A percentile compares a stretch with the other conserved stretches of the same genome.
These are phyloP conservation scores for Trichoderma pleuroti DNA, from an alignment of 2,329 filamentous ascomycete genomes.

Conservation along the genomic window DNA sequence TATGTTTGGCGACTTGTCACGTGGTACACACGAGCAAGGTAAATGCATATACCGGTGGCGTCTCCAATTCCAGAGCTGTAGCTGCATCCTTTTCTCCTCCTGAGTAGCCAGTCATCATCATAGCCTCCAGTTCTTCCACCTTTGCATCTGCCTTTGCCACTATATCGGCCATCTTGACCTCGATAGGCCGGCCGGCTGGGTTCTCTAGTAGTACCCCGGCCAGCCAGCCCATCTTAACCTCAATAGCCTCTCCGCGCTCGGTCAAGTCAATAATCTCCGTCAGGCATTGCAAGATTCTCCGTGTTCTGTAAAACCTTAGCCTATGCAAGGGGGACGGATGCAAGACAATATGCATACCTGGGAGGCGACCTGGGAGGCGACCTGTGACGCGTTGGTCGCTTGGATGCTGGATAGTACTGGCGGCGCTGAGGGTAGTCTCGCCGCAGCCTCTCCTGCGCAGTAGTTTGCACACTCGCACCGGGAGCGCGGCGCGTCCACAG, in stretches of 20 bases:
- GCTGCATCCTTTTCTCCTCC: conserved; percentile 28
- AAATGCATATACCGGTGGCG: no score
- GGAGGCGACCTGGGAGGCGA: no score
- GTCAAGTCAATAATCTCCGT: conserved; percentile 23
- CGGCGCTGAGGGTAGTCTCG: no score
- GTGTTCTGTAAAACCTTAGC: conserved; percentile 21
- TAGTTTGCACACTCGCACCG: no score
- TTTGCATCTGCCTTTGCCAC: conserved; percentile 22
- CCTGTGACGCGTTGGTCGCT: conserved; percentile 55
- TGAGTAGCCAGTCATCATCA: conserved; percentile 30
- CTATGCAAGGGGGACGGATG: background rate
- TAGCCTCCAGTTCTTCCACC: conserved; percentile 27
- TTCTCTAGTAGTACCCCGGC: no score
- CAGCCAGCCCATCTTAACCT: conserved; percentile 21
- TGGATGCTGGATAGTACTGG: conserved; percentile 35
- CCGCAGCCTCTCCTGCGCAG: no score
- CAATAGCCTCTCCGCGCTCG: conserved; percentile 28
- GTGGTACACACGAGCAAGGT: no score
- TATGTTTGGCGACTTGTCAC: no score
- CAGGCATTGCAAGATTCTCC: conserved; percentile 20
- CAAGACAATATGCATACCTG: conserved; percentile 42
- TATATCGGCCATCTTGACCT: conserved; percentile 28
- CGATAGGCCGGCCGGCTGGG: no score
- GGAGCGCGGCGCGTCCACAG: no score
- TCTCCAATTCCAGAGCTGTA: background rate